Conservation (phyloP, 2,329 filamentous ascomycete genomes). For the Cercospora sp. region DNA sequence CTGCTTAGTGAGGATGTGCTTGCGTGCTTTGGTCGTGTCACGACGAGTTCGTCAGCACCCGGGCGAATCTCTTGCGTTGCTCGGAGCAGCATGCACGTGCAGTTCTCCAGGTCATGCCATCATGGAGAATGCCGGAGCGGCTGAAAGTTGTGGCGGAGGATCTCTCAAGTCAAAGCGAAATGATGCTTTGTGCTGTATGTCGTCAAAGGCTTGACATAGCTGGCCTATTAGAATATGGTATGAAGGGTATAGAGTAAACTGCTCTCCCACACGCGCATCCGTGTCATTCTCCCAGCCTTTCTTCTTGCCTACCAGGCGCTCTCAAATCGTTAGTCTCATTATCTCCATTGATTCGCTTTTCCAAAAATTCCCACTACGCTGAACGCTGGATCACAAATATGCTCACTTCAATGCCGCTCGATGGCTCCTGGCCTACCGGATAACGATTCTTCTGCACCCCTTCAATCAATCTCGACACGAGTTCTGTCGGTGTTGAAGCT, state of each 20-base stretch:
- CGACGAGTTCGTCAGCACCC: not conserved
- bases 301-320: not conserved
- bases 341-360: not conserved
- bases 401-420: slow-evolving; percentile 50
- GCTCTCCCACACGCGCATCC: not conserved
- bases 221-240: slow-evolving; percentile 13
- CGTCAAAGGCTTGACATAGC: slow-evolving; percentile 8
- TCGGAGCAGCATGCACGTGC: not conserved
- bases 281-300: not conserved
- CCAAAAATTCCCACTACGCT: slow-evolving; percentile 26
- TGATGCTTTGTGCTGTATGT: slow-evolving; percentile 6
- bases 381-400: slow-evolving; percentile 49
- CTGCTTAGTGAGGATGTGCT: slow-evolving; percentile 17
- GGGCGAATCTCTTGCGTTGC: slow-evolving; percentile 3
- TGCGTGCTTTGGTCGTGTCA: slow-evolving; percentile 15
- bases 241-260: slow-evolving; percentile 12
- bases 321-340: not conserved
- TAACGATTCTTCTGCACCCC: slow-evolving; percentile 57
- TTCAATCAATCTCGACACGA: slow-evolving; percentile 61
- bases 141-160: slow-evolving; percentile 2
- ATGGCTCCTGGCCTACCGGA: slow-evolving; percentile 46
- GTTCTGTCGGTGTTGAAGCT: slow-evolving; percentile 49
- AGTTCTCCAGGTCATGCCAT: slow-evolving; percentile 3
- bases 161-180: not conserved
- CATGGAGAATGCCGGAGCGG: not conserved